Conservation (phyloP, 208 protist genomes). For the Strigomonas culicis region DNA sequence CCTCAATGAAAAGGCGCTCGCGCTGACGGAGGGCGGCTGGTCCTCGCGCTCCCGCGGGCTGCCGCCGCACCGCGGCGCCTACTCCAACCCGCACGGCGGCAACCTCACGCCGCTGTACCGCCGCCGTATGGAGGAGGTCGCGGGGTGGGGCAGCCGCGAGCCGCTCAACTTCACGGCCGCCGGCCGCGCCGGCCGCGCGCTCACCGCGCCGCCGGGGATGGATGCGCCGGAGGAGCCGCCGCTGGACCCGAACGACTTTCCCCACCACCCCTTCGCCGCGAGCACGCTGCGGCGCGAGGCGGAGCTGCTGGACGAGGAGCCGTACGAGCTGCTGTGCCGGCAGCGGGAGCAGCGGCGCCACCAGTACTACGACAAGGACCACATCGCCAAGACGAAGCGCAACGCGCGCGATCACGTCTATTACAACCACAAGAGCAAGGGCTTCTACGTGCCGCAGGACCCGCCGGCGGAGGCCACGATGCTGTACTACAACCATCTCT, state of each 20-base stretch:
- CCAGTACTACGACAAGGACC: no score
- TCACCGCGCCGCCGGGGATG: background rate
- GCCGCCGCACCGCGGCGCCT: background rate
- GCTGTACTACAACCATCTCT: conserved; percentile 85
- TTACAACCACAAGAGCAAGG: conserved; percentile 87
- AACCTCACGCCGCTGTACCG: background rate
- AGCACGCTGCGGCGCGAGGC: conserved; percentile 38
- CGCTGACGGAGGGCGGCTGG: background rate
- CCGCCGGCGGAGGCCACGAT: conserved; percentile 33
- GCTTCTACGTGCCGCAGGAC: conserved; percentile 73
- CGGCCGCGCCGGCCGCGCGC: background rate
- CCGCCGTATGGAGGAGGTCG: background rate
- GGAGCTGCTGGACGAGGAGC: conserved; percentile 42
- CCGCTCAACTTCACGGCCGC: background rate
- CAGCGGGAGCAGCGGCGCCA: conserved; percentile 40
- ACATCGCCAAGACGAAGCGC: conserved; percentile 24
- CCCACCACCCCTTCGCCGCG: conserved; percentile 6
- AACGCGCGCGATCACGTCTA: conserved; percentile 61
- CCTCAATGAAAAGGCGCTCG: conserved; percentile 7
- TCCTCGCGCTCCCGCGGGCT: background rate
- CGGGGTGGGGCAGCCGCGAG: background rate
- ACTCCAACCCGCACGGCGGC: background rate
- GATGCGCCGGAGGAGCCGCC: background rate
- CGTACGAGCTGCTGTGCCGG: conserved; percentile 37
- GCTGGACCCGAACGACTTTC: background rate